phyloP scores from a whole-genome alignment of 306 rosid species.

The Benincasa hispida region DNA sequence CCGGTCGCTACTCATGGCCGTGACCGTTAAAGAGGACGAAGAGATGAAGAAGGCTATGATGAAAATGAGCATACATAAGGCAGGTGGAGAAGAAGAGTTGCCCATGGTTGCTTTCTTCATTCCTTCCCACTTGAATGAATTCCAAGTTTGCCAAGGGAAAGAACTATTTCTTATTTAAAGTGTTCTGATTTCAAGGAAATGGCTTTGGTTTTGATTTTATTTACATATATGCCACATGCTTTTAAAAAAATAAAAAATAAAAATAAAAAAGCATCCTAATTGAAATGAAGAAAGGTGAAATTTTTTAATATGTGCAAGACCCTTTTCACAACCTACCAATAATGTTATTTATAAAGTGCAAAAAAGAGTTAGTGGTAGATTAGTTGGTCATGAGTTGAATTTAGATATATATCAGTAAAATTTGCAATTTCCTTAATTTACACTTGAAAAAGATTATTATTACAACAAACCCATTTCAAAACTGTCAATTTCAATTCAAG shows the following conservation, averaged over 20 bases:
- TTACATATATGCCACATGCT: neutral
- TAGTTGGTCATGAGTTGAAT: neutral
- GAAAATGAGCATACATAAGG: constrained; percentile 14
- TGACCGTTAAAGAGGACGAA: neutral
- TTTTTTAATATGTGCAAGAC: neutral
- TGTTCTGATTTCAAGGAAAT: constrained; percentile 11
- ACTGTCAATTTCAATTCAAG: neutral
- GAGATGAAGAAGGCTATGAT: constrained; percentile 5
- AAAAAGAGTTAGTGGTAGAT: neutral
- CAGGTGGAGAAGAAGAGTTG: constrained; percentile 10
- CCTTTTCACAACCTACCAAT: constrained; percentile 66
- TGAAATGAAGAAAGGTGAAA: constrained; percentile 38
- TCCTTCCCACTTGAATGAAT: neutral
- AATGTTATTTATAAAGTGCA: constrained; percentile 18
- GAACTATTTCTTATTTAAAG: neutral
- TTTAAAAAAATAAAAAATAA: no score
- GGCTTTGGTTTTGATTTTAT: neutral
- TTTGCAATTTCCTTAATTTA: no score
- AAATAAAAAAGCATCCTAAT: constrained; percentile 21
- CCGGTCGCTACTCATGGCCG: constrained; percentile 5
- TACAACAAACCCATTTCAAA: neutral
- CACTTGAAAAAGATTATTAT: neutral
- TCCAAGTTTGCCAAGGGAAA: neutral
- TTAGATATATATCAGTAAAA: neutral
- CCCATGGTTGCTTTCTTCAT: constrained; percentile 19